Conservation (phyloP, 208 protist genomes). For the Leishmania braziliensis region DNA sequence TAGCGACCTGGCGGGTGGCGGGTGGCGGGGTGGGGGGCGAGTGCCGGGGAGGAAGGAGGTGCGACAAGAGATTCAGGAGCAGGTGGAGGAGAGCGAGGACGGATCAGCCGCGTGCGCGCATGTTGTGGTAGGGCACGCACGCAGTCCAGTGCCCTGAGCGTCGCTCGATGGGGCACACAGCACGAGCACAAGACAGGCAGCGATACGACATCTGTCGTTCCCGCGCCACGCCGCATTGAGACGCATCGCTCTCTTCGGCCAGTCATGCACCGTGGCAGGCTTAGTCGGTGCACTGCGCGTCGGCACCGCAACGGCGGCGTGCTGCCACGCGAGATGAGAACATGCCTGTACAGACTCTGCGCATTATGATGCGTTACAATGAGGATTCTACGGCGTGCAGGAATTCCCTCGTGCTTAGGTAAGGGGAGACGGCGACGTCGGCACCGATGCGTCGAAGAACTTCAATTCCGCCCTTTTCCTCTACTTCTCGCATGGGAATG, state of each 20-base stretch:
- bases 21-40: background rate
- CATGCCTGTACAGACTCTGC: too few relatives aligned
- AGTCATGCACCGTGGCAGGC: too few relatives aligned
- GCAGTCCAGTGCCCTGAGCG: background rate
- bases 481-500: conserved; percentile 4
- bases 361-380: background rate
- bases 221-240: background rate
- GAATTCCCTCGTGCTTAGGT: conserved; percentile 27
- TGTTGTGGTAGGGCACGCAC: background rate
- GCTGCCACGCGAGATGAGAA: too few relatives aligned
- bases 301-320: background rate
- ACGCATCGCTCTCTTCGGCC: background rate
- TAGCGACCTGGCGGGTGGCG: background rate
- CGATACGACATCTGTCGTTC: background rate
- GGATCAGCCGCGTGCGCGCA: background rate
- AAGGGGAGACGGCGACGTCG: conserved; percentile 10
- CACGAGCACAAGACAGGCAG: background rate
- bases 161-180: background rate
- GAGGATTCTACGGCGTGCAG: background rate
- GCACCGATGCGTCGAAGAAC: conserved; percentile 19
- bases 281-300: background rate
- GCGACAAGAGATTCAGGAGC: background rate
- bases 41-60: background rate
- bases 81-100: background rate
- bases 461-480: conserved; percentile 24